Percentiles rank a stretch among this genome's conserved stretches.
These are phyloP conservation scores for Lipomyces chichibuensis DNA, from an alignment of 805 yeast genomes.

Conservation along the genomic window DNA sequence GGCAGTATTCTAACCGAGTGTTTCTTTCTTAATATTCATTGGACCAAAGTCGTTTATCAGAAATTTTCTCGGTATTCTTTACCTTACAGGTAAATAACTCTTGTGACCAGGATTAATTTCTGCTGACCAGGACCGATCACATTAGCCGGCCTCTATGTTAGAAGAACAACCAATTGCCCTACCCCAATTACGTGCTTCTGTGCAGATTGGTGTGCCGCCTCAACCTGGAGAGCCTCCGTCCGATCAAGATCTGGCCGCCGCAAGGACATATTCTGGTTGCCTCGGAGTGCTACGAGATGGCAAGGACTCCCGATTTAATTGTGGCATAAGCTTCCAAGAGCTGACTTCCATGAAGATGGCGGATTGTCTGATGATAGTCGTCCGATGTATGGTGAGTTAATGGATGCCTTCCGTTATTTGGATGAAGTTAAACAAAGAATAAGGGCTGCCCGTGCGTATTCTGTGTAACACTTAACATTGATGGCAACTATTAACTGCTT, in stretches of 20 bases:
- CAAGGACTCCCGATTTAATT: background rate
- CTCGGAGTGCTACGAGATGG: background rate
- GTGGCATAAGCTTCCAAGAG: background rate
- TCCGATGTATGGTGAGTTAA: background rate
- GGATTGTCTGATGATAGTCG: background rate
- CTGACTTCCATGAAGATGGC: conserved; percentile 1
- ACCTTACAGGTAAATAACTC: background rate
- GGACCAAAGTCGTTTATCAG: background rate
- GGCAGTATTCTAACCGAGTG: background rate
- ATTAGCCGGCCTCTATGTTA: background rate
- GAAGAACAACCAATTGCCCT: background rate
- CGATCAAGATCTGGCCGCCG: conserved; percentile 1
- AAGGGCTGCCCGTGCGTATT: background rate
- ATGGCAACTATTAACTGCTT: background rate
- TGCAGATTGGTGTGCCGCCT: background rate
- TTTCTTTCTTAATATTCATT: background rate
- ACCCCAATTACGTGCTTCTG: conserved; percentile 6
- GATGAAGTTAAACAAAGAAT: conserved; percentile 1
- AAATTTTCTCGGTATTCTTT: background rate
- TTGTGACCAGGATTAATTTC: background rate
- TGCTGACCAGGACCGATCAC: background rate
- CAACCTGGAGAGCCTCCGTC: conserved; percentile 6
- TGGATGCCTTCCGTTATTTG: conserved; percentile 3
- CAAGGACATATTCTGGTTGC: background rate
- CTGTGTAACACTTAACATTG: background rate